Conservation (phyloP, 371 early-diverging fungal species). For the Fennellomyces sp. region DNA sequence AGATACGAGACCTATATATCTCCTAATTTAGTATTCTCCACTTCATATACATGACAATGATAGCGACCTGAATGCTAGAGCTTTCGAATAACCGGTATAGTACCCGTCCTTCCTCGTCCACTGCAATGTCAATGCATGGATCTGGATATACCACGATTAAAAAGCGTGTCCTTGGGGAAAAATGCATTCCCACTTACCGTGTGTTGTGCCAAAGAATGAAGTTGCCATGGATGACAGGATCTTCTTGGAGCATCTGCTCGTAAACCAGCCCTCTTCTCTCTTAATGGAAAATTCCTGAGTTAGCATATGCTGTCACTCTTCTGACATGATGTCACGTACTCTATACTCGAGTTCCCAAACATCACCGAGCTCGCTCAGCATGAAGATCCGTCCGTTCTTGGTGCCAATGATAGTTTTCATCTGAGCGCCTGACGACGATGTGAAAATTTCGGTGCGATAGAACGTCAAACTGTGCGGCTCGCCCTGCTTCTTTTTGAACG, state of each 20-base stretch:
- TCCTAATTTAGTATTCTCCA: too few relatives aligned
- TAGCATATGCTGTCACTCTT: neutral
- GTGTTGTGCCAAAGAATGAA: slow-evolving; percentile 12
- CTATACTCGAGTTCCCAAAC: slow-evolving; percentile 91
- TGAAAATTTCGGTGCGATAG: slow-evolving; percentile 73
- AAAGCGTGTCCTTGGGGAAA: neutral
- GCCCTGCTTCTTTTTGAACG: slow-evolving; percentile 26
- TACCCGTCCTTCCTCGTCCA: slow-evolving; percentile 53
- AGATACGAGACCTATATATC: slow-evolving; percentile 57
- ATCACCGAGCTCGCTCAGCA: slow-evolving; percentile 85
- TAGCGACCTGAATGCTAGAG: slow-evolving; percentile 67
- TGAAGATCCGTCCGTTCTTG: slow-evolving; percentile 81
- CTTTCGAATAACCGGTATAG: slow-evolving; percentile 43
- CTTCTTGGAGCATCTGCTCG: slow-evolving; percentile 72
- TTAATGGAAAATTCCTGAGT: neutral
- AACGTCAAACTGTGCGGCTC: slow-evolving; percentile 44
- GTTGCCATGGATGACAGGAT: neutral
- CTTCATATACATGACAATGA: neutral
- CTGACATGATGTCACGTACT: slow-evolving; percentile 31
- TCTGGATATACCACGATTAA: slow-evolving; percentile 23
- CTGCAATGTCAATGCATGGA: slow-evolving; percentile 58
- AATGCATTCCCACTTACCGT: slow-evolving; percentile 5
- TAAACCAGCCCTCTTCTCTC: slow-evolving; percentile 85
- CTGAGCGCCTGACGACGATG: slow-evolving; percentile 75
- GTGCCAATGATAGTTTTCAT: slow-evolving; percentile 82